Evolutionary conservation across 2,329 filamentous ascomycete genomes (phyloP).

Genomic region (Fusarium nanum): DNA sequence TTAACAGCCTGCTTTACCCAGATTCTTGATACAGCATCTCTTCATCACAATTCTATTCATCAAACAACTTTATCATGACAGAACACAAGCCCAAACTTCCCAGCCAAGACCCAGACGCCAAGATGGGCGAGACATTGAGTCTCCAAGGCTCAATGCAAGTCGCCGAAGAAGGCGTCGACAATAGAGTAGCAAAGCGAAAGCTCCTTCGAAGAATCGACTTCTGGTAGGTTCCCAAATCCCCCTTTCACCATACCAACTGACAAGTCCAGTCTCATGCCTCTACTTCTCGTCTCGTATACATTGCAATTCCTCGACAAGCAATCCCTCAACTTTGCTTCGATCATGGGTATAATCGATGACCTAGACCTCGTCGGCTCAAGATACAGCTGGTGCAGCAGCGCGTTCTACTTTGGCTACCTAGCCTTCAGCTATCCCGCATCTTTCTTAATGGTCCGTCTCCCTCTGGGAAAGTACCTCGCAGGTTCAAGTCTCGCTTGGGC

Average conservation of each 20-base stretch:
- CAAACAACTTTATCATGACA: too few species aligned
- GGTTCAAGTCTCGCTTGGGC: slow-evolving; percentile 39
- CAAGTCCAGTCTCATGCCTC: slow-evolving; percentile 27
- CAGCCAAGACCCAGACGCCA: slow-evolving; percentile 9
- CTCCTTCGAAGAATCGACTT: slow-evolving; percentile 33
- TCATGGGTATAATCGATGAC: slow-evolving; percentile 42
- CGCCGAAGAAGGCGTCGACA: slow-evolving; percentile 17
- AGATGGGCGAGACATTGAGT: slow-evolving; percentile 32
- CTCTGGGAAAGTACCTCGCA: slow-evolving; percentile 36
- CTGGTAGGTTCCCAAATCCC: slow-evolving; percentile 9
- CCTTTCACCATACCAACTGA: background rate
- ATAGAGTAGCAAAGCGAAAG: background rate
- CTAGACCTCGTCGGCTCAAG: slow-evolving; percentile 29
- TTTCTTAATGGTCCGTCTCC: slow-evolving; percentile 39
- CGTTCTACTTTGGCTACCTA: slow-evolving; percentile 42
- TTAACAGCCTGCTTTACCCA: background rate
- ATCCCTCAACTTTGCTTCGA: slow-evolving; percentile 40
- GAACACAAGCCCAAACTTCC: background rate
- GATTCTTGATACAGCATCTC: background rate
- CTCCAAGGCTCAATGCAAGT: slow-evolving; percentile 23
- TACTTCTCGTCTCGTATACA: slow-evolving; percentile 41
- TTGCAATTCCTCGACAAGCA: slow-evolving; percentile 44
- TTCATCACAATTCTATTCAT: too few species aligned
- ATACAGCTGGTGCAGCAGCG: slow-evolving; percentile 42
- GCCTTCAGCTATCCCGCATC: slow-evolving; percentile 42